A percentile compares a stretch with the other conserved stretches of the same genome.
phyloP scores from a whole-genome alignment of 306 rosid genomes.

The Benincasa hispida region DNA sequence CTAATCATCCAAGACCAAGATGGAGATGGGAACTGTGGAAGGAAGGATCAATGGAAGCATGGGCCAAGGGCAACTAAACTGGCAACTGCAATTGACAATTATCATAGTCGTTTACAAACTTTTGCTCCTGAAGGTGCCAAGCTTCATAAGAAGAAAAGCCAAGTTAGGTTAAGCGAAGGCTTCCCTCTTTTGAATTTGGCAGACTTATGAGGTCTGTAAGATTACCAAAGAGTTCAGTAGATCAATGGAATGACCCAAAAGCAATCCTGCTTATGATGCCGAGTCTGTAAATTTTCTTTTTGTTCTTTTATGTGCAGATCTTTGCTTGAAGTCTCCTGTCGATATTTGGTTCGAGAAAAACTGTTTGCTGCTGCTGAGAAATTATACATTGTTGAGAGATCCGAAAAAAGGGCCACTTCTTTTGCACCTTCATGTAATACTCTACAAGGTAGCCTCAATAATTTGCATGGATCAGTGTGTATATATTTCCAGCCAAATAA shows the following conservation, averaged over 20 bases:
- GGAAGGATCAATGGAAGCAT: constrained; percentile 35
- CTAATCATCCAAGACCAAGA: constrained; percentile 25
- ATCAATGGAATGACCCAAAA: background rate
- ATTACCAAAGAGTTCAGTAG: background rate
- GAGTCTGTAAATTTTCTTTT: background rate
- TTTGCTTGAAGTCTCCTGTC: background rate
- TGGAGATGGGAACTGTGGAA: constrained; percentile 61
- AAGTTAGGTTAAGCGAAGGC: background rate
- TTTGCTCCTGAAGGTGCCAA: background rate
- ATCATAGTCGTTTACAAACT: background rate
- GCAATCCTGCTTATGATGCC: background rate
- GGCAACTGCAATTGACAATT: background rate
- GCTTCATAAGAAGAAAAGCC: background rate
- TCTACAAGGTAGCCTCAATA: background rate
- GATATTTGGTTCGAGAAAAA: background rate
- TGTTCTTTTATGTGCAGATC: background rate
- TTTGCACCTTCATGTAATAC: background rate
- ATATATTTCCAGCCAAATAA: background rate
- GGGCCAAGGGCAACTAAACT: constrained; percentile 13
- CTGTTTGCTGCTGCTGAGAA: background rate
- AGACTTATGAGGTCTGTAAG: background rate
- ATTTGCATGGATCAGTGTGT: background rate
- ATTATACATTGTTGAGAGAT: background rate
- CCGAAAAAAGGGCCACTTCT: background rate
- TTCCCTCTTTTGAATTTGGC: background rate